Conservation (phyloP, 2,329 filamentous ascomycete genomes). For the Shiraia bambusicola region DNA sequence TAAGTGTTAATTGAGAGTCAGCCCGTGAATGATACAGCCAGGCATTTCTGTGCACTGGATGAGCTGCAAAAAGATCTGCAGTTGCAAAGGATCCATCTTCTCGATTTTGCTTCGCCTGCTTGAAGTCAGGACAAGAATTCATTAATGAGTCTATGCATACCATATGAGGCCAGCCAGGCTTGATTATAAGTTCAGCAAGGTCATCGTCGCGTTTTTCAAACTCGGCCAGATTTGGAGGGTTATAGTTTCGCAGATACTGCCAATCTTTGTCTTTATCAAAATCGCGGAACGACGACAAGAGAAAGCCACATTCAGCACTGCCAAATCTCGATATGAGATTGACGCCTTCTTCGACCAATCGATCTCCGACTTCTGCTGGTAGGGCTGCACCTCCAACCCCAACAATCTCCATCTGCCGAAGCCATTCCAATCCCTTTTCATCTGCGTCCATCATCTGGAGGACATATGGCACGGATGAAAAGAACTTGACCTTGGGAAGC, state of each 20-base stretch:
- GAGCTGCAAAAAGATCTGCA: conserved; percentile 62
- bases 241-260: conserved; percentile 58
- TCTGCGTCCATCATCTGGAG: conserved; percentile 86
- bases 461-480: conserved; percentile 75
- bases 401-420: conserved; percentile 58
- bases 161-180: conserved; percentile 59
- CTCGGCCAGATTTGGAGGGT: conserved; percentile 51
- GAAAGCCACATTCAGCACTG: conserved; percentile 66
- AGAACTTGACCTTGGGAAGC: conserved; percentile 54
- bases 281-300: conserved; percentile 62
- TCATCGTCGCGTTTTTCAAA: conserved; percentile 42
- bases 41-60: conserved; percentile 53
- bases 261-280: conserved; percentile 59
- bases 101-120: conserved; percentile 57
- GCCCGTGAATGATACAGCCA: conserved; percentile 65
- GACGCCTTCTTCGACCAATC: conserved; percentile 53
- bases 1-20: conserved; percentile 62
- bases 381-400: conserved; percentile 65
- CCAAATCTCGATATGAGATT: conserved; percentile 64
- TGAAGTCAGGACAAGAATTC: conserved; percentile 1
- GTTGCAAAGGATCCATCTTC: conserved; percentile 63
- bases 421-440: conserved; percentile 77
- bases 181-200: conserved; percentile 59
- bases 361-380: conserved; percentile 55
- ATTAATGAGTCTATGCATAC: conserved; percentile 11